Base-by-base conservation (phyloP, 495 filamentous ascomycete species). In the Chaetomium cochliodes region DNA sequence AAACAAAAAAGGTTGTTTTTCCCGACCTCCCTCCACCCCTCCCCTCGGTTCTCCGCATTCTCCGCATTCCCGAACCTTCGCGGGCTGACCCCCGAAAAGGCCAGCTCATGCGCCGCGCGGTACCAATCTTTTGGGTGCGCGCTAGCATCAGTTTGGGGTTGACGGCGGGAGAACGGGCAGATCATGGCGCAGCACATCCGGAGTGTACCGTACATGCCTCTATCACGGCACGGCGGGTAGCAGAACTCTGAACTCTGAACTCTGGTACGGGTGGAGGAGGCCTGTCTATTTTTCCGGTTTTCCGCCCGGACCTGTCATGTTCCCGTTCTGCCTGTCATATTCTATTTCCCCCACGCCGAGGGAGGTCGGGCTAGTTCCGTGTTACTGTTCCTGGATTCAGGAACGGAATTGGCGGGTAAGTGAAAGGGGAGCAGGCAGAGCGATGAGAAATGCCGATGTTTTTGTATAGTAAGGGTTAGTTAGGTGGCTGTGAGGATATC, bases 1-100 rank as follows among this genome's bases (percentile, higher is more conserved):
- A 50, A 23, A 50, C 7, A 47, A n/a, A 52, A 26, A 26, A 25
- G 28, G 26, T 5, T 23, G 22, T 3, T 11, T 20, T 50, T 18
- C 20, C 8, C 46, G 28, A 3, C 9, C 5, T 11, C 20, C 9
- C n/a, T 16, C 9, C 5, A 1, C 20, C 9, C n/a, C 18, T 15
- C 22, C 57, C 42, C 25, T 25, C 26, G 23, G 42, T 59, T 30
- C 57, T 59, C 42, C 57, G 18, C 57, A 47, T 59, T 59, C 57
- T 59, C 57, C 41, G 57, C 57, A 59, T 55, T 28, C 23, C 18
- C 37, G 8, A 12, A 33, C 25, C 55, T 20, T 46, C 41, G 26
- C 13, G 8, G 13, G 16, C 13, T 16, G 9, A n/a, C 13, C 13
- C 22, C n/a, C 42, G 51, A 23, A 23, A 33, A 33, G 50, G 11